Base-by-base conservation (phyloP, 345 rosid genomes). In the Pistacia atlantica region DNA sequence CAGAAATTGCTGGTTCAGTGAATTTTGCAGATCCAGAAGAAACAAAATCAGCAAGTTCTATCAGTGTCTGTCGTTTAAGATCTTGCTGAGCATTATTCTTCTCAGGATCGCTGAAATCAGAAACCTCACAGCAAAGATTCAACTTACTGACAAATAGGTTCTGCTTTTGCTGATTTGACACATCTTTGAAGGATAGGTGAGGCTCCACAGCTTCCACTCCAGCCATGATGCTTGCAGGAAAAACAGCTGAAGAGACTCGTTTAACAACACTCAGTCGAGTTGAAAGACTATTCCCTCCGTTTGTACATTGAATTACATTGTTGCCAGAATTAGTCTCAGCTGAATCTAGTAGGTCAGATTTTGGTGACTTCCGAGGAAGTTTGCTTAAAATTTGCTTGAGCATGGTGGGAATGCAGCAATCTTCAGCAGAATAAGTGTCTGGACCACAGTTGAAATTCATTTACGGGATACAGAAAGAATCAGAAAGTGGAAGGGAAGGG, bases 171-270 rank as follows among this genome's bases (percentile, higher is more conserved):
- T 82, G 74, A 79, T 83, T 89, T 72, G 92, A 87, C 37, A 90
- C 90, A 66, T 90, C 92, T 82, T 92, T 92, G 81, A 92, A 92
- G 52, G 97, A 89, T 49, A 87, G 79, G 73, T 85, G 86, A 3
- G 94, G 92, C 67, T 92, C 97, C 60, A 92, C 93, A 1, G 94
- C 92, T 82, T 90, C 97, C 75, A 78, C 79, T 75, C 92, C 97
- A 35, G 90, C 86, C 85, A 87, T 90, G 56, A 89, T 85, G 86
- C 95, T 89, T 54, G 91, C 68, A 17, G 97, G 97, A 79, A 92
- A 92, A 72, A 92, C 97, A 58, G 91, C 94, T 51, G 97, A 89
- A 37, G 97, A 92, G 8, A 90, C 97, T 75, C 94, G 77, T 81
- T 92, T 92, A 72, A 92, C 94, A 62, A 92, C 94, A 83, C 89